These are phyloP conservation scores for Lepidium campestre DNA, from an alignment of 441 rosid genomes.

Conservation along the genomic window DNA sequence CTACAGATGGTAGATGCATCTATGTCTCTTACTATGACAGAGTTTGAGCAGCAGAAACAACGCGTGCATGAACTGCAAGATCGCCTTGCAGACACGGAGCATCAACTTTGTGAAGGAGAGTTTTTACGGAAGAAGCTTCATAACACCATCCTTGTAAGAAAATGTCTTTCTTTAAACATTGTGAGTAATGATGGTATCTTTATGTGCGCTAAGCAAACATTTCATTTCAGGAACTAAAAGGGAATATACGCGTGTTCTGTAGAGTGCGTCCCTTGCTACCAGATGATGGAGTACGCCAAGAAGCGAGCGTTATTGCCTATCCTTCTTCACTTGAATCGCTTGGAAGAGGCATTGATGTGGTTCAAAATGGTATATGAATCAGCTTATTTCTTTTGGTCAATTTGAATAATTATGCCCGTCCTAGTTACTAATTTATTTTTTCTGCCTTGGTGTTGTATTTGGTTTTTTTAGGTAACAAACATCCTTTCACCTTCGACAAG, in stretches of 20 bases:
- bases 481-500: constrained; percentile 89
- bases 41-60: constrained; percentile 54
- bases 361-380: constrained; percentile 63
- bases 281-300: constrained; percentile 67
- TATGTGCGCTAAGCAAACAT: constrained; percentile 1
- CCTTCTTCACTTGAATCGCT: constrained; percentile 68
- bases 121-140: constrained; percentile 77
- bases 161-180: not conserved
- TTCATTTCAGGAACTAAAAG: constrained; percentile 77
- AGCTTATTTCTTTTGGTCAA: not conserved
- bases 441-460: not conserved
- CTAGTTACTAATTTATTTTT: not conserved
- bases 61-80: constrained; percentile 40
- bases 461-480: constrained; percentile 54
- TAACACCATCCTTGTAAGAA: constrained; percentile 82
- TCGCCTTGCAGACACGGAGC: constrained; percentile 63
- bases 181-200: not conserved
- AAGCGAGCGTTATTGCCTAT: constrained; percentile 53
- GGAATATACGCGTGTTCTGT: constrained; percentile 93
- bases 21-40: constrained; percentile 42
- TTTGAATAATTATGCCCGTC: not conserved
- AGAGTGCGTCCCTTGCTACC: constrained; percentile 87
- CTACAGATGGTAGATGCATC: constrained; percentile 61
- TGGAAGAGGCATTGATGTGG: constrained; percentile 79
- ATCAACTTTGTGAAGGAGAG: constrained; percentile 71